Conservation (phyloP, 2,329 filamentous ascomycete species). For the Talaromyces sp. region DNA sequence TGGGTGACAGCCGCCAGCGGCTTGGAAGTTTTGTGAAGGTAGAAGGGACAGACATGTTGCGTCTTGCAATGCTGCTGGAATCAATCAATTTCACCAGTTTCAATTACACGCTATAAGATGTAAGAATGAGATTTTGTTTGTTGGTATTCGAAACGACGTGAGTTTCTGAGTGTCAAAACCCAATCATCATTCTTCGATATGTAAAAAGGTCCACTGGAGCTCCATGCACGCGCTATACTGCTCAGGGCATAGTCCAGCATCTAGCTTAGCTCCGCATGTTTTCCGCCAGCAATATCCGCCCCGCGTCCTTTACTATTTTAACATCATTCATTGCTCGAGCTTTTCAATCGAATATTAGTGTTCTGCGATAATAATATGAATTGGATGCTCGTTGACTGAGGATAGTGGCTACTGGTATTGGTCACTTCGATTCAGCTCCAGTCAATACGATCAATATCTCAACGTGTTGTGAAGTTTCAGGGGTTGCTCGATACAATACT, state of each 20-base stretch:
- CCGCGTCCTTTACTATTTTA: background rate
- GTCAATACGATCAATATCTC: background rate
- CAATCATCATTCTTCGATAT: background rate
- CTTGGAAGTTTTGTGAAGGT: constrained; percentile 8
- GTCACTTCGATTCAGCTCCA: background rate
- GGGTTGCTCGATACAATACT: background rate
- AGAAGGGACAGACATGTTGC: constrained; percentile 25
- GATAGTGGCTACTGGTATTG: background rate
- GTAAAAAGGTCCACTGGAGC: background rate
- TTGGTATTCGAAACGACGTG: background rate
- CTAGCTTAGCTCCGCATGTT: constrained; percentile 4
- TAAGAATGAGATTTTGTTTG: background rate
- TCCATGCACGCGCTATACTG: background rate
- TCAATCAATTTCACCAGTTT: background rate
- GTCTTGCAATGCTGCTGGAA: background rate
- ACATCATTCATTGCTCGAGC: background rate
- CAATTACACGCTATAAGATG: background rate
- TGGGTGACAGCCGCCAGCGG: constrained; percentile 13
- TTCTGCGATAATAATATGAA: background rate
- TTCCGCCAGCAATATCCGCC: constrained; percentile 10
- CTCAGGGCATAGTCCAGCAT: background rate
- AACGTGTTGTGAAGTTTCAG: background rate
- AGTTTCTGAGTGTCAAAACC: background rate
- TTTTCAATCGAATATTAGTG: background rate
- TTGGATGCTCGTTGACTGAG: background rate